A percentile compares a stretch with the other conserved stretches of the same genome.
Evolutionary conservation across 306 rosid species (phyloP).

Genomic region (Dalbergia cultrata): DNA sequence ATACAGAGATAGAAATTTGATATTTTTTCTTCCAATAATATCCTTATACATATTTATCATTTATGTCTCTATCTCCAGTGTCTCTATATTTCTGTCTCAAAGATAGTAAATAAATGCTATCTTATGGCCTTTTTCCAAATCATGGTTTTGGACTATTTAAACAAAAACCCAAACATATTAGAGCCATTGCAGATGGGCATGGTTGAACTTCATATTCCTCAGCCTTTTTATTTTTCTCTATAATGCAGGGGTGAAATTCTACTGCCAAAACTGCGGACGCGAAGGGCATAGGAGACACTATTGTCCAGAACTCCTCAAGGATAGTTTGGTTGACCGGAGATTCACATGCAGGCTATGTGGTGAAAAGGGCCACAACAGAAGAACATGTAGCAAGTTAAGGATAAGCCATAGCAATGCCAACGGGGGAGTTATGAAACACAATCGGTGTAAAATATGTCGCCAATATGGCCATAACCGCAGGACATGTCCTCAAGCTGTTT

Average conservation of each 20-base stretch:
- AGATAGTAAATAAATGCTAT: too few species aligned
- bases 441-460: slow-evolving; percentile 64
- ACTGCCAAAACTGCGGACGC: slow-evolving; percentile 85
- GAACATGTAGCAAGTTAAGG: slow-evolving; percentile 70
- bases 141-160: too few species aligned
- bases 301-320: slow-evolving; percentile 86
- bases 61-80: too few species aligned
- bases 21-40: too few species aligned
- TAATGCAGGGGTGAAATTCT: slow-evolving; percentile 78
- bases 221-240: not conserved
- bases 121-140: too few species aligned
- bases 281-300: slow-evolving; percentile 94
- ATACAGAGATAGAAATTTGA: too few species aligned
- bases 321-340: slow-evolving; percentile 48
- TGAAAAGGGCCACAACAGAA: slow-evolving; percentile 84
- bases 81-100: too few species aligned
- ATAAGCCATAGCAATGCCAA: slow-evolving; percentile 44
- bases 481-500: slow-evolving; percentile 60
- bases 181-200: slow-evolving; percentile 7
- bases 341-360: slow-evolving; percentile 74
- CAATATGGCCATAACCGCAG: slow-evolving; percentile 73
- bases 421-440: slow-evolving; percentile 47
- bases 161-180: too few species aligned
- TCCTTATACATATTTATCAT: too few species aligned
- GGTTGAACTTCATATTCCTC: slow-evolving; percentile 35